These are phyloP conservation scores for Sicyos baderoa DNA, from an alignment of 306 rosid genomes.

Conservation along the genomic window DNA sequence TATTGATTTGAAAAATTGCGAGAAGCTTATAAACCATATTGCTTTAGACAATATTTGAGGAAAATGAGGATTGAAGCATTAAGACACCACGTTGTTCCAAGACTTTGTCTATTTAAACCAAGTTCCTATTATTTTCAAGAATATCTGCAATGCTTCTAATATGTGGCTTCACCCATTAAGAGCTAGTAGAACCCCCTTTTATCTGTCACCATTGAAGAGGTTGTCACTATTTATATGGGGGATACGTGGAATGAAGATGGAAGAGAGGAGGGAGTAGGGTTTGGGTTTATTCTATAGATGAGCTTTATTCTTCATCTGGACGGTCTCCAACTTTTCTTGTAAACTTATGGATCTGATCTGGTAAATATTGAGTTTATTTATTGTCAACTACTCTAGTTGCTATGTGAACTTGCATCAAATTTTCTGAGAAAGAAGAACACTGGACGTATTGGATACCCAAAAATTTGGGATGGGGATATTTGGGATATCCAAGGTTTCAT, in stretches of 20 bases:
- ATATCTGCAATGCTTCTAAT: neutral
- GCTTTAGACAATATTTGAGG: neutral
- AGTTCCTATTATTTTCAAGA: neutral
- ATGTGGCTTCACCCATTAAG: constrained; percentile 12
- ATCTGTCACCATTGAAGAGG: neutral
- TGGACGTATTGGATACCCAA: neutral
- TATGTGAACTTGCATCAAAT: neutral
- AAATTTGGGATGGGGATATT: neutral
- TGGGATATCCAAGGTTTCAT: neutral
- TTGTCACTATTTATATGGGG: neutral
- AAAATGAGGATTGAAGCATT: constrained; percentile 8
- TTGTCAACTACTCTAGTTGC: neutral
- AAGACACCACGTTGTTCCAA: neutral
- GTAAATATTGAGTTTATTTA: neutral
- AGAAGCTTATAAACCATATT: neutral
- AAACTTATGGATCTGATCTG: neutral
- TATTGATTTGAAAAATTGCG: constrained; percentile 1
- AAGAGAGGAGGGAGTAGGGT: neutral
- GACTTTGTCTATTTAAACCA: neutral
- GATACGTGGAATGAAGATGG: neutral
- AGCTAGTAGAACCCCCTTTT: neutral
- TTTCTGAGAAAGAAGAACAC: neutral
- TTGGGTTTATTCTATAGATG: neutral
- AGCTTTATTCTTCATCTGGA: neutral
- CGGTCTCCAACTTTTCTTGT: neutral